Base-by-base conservation (phyloP, 1,284 basidiomycete species). In the Leccinum pachyderme region DNA sequence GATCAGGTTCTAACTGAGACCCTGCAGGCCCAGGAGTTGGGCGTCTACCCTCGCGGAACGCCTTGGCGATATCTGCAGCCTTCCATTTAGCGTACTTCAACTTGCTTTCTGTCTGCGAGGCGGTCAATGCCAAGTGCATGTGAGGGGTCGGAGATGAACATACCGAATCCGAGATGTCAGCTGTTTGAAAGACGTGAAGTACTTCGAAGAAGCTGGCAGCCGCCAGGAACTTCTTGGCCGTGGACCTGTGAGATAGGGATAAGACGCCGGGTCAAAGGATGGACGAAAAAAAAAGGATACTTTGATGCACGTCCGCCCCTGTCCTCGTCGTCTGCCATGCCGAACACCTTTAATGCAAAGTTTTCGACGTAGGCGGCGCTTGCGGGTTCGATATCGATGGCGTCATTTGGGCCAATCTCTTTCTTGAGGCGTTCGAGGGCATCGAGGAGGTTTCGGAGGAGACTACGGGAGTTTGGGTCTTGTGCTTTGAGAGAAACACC, bases 1-100 rank as follows among this genome's bases (percentile, higher is more conserved):
- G 47, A 32, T 76, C 73, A 55, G 73, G 69, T 47, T 72, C 68
- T 18, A 73, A 59, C 15, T 70, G 71, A 48, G 74, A 75, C 33
- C 72, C 81, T 47, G 82, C 79, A 47, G 86, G 81, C 11, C 85
- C 89, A 2, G 89, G 81, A 1, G 76, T 74, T 45, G 91, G 91
- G 57, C 80, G 82, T 27, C 87, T 81, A 11, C 91, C 92, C 70
- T 95, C 92, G n/a, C 92, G 84, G 66, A 92, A 82, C 2, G 93
- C 91, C 70, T 91, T 95, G 18, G 87, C 82, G 41, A 96, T 93
- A 61, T 95, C 91, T 6, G 87, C 84, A 31, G 93, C 93, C 70
- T 94, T 95, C 93, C 93, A 95, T 73, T 95, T 95, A 7, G 92
- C 81, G 71, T 96, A 96, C 53, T 83, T 86, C 51, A 93, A 82